Base-by-base conservation (phyloP, 495 filamentous ascomycete genomes). In the Penicillium canariense region DNA sequence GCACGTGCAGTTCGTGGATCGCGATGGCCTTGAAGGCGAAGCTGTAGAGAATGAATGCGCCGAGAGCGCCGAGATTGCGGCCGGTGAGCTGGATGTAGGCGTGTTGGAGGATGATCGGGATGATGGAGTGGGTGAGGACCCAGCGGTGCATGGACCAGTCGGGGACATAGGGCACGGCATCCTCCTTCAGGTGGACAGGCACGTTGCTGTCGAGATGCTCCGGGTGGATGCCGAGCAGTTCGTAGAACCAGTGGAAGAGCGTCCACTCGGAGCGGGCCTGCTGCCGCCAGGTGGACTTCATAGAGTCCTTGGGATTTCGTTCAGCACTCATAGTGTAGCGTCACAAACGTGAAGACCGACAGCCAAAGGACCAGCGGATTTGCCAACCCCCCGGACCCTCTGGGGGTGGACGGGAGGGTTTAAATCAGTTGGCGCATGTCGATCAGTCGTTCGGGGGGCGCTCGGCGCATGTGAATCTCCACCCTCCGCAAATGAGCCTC, bases 231-330 rank as follows among this genome's bases (percentile, higher is more conserved):
- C 54, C 60, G 3, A 68, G 56, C 14, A 70, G 10, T 46, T 70
- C 67, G 35, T 62, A 70, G 60, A 70, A 68, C 65, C 65, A 70
- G 58, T 70, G 67, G 55, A 55, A 59, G 7, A 64, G 52, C 6
- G 62, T 66, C 67, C 67, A 70, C 45, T 64, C 62, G 38, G 62
- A 61, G 46, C 60, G 60, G 30, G 54, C 55, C 35, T 51, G 56
- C n/a, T 11, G 58, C 42, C 67, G 67, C 67, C 67, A 70, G 52
- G 67, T 70, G 42, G 67, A 70, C 60, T 70, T 70, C 67, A 70
- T 70, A 3, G 65, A 68, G 62, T 70, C 65, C 47, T 68, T 64
- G 20, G 62, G 62, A 42, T 68, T 70, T 35, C 61, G 61, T 38
- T 62, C 59, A 28, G 45, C 39, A 15, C 38, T 63, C 43, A 54